Evolutionary conservation across 2,329 filamentous ascomycete species (phyloP).

Genomic region (Diplodia sapinea): DNA sequence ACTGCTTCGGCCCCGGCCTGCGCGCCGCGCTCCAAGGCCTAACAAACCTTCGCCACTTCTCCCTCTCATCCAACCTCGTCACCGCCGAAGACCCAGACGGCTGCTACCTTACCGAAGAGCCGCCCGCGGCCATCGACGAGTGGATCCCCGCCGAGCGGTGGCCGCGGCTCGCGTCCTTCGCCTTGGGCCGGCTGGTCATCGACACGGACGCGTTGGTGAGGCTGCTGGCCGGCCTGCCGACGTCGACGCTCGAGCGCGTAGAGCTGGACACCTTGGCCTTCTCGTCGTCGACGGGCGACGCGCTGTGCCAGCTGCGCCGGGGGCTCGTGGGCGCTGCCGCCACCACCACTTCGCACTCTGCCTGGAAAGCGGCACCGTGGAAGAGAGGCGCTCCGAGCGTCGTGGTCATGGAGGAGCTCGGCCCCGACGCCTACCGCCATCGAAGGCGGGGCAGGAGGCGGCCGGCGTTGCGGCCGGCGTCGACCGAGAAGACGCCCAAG

Average conservation of each 20-base stretch:
- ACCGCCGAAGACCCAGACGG: neutral
- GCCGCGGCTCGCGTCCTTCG: neutral
- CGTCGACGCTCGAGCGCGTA: neutral
- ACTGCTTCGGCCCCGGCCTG: constrained; percentile 7
- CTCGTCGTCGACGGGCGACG: neutral
- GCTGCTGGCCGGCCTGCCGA: neutral
- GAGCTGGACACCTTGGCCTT: constrained; percentile 3
- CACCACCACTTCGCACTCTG: no score
- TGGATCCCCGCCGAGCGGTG: neutral
- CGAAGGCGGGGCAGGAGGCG: no score
- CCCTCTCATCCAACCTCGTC: neutral
- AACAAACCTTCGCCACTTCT: neutral
- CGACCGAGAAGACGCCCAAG: neutral
- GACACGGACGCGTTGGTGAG: neutral
- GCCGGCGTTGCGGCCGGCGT: no score
- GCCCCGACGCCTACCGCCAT: neutral
- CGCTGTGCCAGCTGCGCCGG: neutral
- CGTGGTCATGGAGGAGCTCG: constrained; percentile 2
- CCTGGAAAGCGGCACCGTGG: neutral
- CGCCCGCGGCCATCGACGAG: neutral
- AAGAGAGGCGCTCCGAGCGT: neutral
- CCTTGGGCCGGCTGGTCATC: neutral
- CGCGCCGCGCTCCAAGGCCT: neutral
- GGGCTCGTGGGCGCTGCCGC: neutral
- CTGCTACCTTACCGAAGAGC: neutral